Evolutionary conservation across 495 filamentous ascomycete species (phyloP).

Genomic region (Hypoxylon rickii): DNA sequence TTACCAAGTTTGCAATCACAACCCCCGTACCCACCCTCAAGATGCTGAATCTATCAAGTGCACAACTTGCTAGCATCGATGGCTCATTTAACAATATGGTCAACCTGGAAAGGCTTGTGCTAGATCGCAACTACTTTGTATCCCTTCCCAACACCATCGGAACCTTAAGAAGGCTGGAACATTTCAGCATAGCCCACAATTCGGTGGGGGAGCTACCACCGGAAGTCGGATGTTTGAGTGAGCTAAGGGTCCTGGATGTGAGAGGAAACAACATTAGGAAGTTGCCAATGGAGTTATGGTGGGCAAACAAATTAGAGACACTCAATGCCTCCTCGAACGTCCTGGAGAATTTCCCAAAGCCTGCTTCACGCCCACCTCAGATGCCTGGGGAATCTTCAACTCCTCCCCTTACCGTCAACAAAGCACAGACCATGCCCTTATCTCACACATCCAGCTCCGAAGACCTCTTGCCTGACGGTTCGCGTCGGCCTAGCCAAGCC

Average conservation of each 20-base stretch:
- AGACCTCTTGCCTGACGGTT: conserved; percentile 72
- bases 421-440: conserved; percentile 57
- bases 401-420: conserved; percentile 44
- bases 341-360: conserved; percentile 86
- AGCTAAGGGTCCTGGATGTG: conserved; percentile 83
- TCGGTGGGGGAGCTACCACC: conserved; percentile 78
- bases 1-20: conserved; percentile 88
- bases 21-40: conserved; percentile 78
- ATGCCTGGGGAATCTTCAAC: conserved; percentile 52
- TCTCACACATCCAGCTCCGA: conserved; percentile 71
- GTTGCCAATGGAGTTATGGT: conserved; percentile 91
- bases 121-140: conserved; percentile 95
- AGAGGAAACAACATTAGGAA: conserved; percentile 89
- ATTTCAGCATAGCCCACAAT: conserved; percentile 93
- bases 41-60: conserved; percentile 82
- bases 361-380: conserved; percentile 64
- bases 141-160: conserved; percentile 84
- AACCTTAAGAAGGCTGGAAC: conserved; percentile 79
- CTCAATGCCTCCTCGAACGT: conserved; percentile 96
- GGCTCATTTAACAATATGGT: conserved; percentile 84
- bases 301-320: conserved; percentile 82
- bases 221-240: conserved; percentile 82
- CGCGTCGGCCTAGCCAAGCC: conserved; percentile 82
- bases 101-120: conserved; percentile 80
- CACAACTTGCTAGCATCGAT: conserved; percentile 86